These are phyloP conservation scores for Ramularia endophylla DNA, from an alignment of 2,329 filamentous ascomycete species.

Conservation along the genomic window DNA sequence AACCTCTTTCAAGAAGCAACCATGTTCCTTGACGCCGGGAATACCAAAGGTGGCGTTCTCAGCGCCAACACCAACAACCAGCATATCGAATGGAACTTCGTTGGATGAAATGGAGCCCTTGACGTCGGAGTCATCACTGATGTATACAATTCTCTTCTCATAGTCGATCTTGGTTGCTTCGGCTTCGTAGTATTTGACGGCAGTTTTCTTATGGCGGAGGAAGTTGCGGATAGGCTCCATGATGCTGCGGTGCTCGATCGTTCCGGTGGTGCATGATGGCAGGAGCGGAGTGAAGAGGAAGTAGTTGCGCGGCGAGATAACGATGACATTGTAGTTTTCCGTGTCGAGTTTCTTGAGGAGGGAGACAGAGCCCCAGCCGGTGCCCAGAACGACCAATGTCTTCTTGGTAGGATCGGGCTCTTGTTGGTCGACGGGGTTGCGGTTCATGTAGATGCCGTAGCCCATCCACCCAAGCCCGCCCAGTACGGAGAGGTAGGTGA, in stretches of 20 bases:
- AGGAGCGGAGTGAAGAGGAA: constrained; percentile 98
- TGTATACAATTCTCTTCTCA: constrained; percentile 78
- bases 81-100: constrained; percentile 95
- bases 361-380: constrained; percentile 93
- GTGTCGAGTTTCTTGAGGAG: constrained; percentile 98
- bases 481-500: constrained; percentile 69
- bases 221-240: constrained; percentile 99
- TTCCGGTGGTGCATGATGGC: constrained; percentile 93
- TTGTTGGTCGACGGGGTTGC: constrained; percentile 74
- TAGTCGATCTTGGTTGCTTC: constrained; percentile 94
- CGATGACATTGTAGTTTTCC: constrained; percentile 93
- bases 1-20: constrained; percentile 98
- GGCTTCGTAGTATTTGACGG: constrained; percentile 96
- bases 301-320: constrained; percentile 98
- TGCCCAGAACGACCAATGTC: constrained; percentile 90
- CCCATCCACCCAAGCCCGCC: constrained; percentile 64
- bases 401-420: constrained; percentile 85
- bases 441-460: constrained; percentile 77
- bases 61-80: constrained; percentile 93
- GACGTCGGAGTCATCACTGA: constrained; percentile 89
- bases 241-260: constrained; percentile 98
- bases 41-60: constrained; percentile 99
- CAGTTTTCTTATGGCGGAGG: constrained; percentile 86
- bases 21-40: constrained; percentile 88
- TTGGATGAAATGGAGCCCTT: constrained; percentile 76